phyloP scores from a whole-genome alignment of 2,329 filamentous ascomycete genomes.

The Hymenoscyphus fraxineus region DNA sequence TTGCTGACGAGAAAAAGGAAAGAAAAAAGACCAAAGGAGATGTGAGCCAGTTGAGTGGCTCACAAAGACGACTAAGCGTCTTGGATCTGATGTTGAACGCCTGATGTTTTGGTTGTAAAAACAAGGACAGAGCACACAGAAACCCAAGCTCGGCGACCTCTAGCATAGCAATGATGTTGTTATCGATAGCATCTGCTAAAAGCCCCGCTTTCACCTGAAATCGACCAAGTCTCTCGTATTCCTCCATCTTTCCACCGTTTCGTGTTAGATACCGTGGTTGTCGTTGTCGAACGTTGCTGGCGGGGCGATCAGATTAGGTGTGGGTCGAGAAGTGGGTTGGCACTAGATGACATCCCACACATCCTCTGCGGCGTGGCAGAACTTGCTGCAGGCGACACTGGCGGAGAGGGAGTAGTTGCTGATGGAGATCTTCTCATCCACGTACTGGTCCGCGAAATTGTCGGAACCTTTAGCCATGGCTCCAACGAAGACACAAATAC shows the following conservation, averaged over 20 bases:
- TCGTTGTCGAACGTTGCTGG: slow-evolving; percentile 21
- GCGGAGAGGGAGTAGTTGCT: slow-evolving; percentile 97
- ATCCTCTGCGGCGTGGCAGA: slow-evolving; percentile 97
- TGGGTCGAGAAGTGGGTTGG: slow-evolving; percentile 14
- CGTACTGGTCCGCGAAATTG: slow-evolving; percentile 89
- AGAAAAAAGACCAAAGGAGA: slow-evolving; percentile 38
- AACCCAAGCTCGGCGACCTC: slow-evolving; percentile 54
- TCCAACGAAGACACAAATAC: slow-evolving; percentile 95
- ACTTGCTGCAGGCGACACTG: slow-evolving; percentile 98
- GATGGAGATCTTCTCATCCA: slow-evolving; percentile 96
- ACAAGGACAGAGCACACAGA: slow-evolving; percentile 68
- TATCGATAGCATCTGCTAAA: slow-evolving; percentile 52
- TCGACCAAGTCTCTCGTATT: slow-evolving; percentile 28
- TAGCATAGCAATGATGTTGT: slow-evolving; percentile 63
- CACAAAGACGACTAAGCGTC: slow-evolving; percentile 56
- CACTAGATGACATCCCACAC: slow-evolving; percentile 85
- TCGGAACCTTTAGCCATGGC: slow-evolving; percentile 98
- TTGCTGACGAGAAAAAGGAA: slow-evolving; percentile 22
- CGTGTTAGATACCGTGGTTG: slow-evolving; percentile 11
- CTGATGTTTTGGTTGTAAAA: slow-evolving; percentile 82
- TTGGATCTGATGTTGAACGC: slow-evolving; percentile 75
- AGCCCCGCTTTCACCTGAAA: slow-evolving; percentile 38
- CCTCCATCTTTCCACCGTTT: slow-evolving; percentile 9
- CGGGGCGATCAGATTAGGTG: slow-evolving; percentile 15
- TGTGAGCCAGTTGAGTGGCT: slow-evolving; percentile 61